These are phyloP conservation scores for Avena insularis DNA, from an alignment of 176 grass and related monocot genomes.

Conservation along the genomic window DNA sequence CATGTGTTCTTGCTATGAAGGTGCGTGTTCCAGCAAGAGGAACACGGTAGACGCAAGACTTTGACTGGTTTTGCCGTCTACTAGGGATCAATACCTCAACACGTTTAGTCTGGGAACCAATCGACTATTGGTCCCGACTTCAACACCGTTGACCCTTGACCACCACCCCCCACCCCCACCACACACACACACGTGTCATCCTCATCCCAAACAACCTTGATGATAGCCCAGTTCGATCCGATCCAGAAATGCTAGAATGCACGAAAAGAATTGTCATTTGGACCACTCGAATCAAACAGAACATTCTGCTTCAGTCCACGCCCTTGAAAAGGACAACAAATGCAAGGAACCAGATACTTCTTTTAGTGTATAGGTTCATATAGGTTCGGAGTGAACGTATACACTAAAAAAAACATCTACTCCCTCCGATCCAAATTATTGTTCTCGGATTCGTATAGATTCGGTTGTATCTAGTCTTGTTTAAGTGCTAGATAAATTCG, in stretches of 20 bases:
- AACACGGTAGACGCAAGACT: background rate
- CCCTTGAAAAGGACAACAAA: too few relatives aligned
- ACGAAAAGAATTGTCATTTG: background rate
- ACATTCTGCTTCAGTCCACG: background rate
- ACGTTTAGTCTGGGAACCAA: background rate
- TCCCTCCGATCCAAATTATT: too few relatives aligned
- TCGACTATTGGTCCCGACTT: background rate
- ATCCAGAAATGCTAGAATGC: background rate
- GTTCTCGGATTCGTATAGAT: too few relatives aligned
- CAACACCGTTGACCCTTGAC: background rate
- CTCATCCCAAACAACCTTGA: background rate
- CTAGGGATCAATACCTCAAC: background rate
- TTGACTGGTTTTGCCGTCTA: background rate
- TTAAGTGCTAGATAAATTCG: too few relatives aligned
- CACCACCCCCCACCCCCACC: background rate
- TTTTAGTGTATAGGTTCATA: too few relatives aligned
- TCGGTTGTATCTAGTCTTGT: too few relatives aligned
- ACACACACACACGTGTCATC: background rate
- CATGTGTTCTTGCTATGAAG: slow-evolving; percentile 13
- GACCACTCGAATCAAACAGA: background rate
- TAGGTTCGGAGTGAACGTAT: too few relatives aligned
- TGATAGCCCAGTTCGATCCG: background rate
- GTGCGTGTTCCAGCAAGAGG: background rate
- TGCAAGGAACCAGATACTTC: background rate
- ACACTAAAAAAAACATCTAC: too few relatives aligned